phyloP scores from a whole-genome alignment of 768 basidiomycete species.

The Serendipita sp. region DNA sequence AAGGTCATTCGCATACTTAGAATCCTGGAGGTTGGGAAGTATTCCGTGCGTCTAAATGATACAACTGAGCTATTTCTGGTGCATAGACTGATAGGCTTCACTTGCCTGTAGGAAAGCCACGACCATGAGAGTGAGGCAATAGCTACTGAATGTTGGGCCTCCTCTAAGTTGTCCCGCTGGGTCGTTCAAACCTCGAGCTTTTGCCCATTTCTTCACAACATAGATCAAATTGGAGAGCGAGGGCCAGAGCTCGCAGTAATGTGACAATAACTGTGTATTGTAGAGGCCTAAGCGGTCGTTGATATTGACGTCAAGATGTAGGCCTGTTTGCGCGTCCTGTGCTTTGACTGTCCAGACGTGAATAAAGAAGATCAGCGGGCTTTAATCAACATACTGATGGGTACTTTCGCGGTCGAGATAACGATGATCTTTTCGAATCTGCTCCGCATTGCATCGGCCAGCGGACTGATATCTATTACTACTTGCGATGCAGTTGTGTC shows the following conservation, averaged over 20 bases:
- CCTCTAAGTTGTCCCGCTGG: slow-evolving; percentile 19
- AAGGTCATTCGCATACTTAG: not conserved
- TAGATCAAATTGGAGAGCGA: slow-evolving; percentile 28
- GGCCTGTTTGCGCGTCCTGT: slow-evolving; percentile 24
- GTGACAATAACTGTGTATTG: slow-evolving; percentile 34
- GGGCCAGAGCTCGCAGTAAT: slow-evolving; percentile 34
- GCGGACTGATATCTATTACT: not conserved
- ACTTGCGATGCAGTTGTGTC: not conserved
- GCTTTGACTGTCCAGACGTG: slow-evolving; percentile 30
- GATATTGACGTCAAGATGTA: slow-evolving; percentile 41
- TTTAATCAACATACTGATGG: slow-evolving; percentile 24
- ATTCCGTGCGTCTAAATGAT: slow-evolving; percentile 24
- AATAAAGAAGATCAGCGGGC: not conserved
- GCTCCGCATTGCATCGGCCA: not conserved
- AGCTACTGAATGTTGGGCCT: slow-evolving; percentile 39
- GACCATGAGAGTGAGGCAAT: slow-evolving; percentile 44
- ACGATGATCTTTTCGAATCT: slow-evolving; percentile 11
- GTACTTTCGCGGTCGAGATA: slow-evolving; percentile 26
- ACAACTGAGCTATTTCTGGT: not conserved
- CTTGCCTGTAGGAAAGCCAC: slow-evolving; percentile 42
- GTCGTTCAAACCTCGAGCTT: slow-evolving; percentile 33
- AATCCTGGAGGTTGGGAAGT: slow-evolving; percentile 37
- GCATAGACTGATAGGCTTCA: not conserved
- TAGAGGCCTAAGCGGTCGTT: slow-evolving; percentile 43
- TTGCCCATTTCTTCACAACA: slow-evolving; percentile 41